Percentiles rank a stretch among this genome's conserved stretches.
These are phyloP conservation scores for Lodderomyces pseudojiufengensis DNA, from an alignment of 1,139 yeast species.

Conservation along the genomic window DNA sequence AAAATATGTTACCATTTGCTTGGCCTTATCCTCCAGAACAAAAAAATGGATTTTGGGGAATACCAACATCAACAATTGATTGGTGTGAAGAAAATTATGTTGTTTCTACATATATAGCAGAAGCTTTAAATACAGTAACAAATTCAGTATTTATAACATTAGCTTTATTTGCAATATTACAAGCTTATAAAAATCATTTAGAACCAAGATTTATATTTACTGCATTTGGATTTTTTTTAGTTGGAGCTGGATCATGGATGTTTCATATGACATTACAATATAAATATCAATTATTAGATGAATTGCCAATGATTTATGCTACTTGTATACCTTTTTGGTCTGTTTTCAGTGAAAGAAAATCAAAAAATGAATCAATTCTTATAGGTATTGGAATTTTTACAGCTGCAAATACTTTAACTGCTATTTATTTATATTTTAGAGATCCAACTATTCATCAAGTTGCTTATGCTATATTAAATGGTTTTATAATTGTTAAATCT, in stretches of 20 bases:
- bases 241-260: constrained; percentile 91
- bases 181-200: constrained; percentile 55
- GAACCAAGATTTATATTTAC: constrained; percentile 70
- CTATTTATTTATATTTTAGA: constrained; percentile 61
- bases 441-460: constrained; percentile 88
- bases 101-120: constrained; percentile 82
- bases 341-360: constrained; percentile 64
- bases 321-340: constrained; percentile 95
- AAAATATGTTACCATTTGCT: constrained; percentile 46
- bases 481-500: constrained; percentile 57
- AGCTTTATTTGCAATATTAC: constrained; percentile 63
- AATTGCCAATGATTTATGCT: constrained; percentile 96
- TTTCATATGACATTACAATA: constrained; percentile 93
- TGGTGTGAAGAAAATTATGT: constrained; percentile 98
- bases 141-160: constrained; percentile 66
- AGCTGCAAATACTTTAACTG: constrained; percentile 54
- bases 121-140: constrained; percentile 77
- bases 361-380: constrained; percentile 31
- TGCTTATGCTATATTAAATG: constrained; percentile 66
- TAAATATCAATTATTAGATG: constrained; percentile 88
- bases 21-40: constrained; percentile 45
- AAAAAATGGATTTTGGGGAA: constrained; percentile 43
- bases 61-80: constrained; percentile 72
- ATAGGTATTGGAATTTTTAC: constrained; percentile 57
- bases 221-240: constrained; percentile 76